Evolutionary conservation across 1,284 basidiomycete species (phyloP).

Genomic region (Ustanciosporium gigantosporum): DNA sequence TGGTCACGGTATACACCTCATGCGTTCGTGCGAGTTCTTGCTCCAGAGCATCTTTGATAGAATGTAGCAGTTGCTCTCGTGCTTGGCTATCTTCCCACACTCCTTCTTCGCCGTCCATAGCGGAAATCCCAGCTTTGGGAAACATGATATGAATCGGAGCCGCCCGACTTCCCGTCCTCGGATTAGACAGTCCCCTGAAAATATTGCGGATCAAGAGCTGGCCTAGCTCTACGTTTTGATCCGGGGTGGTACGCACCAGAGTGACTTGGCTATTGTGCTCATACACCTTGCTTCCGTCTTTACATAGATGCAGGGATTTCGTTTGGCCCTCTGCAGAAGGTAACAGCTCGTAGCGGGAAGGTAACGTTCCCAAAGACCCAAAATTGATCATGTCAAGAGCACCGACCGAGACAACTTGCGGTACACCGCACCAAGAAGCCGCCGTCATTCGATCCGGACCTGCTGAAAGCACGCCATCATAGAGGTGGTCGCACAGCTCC

Average conservation of each 20-base stretch:
- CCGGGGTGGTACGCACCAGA: conserved; percentile 14
- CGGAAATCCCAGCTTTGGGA: background rate
- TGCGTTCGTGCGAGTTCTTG: background rate
- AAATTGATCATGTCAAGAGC: conserved; percentile 43
- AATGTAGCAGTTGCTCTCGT: background rate
- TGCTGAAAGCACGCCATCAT: conserved; percentile 24
- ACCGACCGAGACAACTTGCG: conserved; percentile 27
- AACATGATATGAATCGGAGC: background rate
- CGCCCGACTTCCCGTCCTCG: background rate
- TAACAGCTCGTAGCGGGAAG: conserved; percentile 5
- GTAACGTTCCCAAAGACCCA: conserved; percentile 12
- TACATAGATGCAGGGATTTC: conserved; percentile 15
- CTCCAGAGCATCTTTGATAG: background rate
- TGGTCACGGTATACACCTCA: background rate
- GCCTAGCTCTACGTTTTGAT: background rate
- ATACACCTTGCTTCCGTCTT: conserved; percentile 14
- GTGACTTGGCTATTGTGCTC: conserved; percentile 32
- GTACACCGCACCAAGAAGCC: conserved; percentile 8
- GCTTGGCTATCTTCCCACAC: background rate
- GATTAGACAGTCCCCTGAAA: background rate
- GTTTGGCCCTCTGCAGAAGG: background rate
- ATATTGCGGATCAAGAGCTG: background rate
- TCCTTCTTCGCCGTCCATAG: background rate
- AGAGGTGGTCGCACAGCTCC: conserved; percentile 28
- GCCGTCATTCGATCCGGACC: conserved; percentile 27